Evolutionary conservation across 2,329 filamentous ascomycete species (phyloP), one percentile per base, ranked within the genome.

Genomic region (Nigrospora osmanthi): DNA sequence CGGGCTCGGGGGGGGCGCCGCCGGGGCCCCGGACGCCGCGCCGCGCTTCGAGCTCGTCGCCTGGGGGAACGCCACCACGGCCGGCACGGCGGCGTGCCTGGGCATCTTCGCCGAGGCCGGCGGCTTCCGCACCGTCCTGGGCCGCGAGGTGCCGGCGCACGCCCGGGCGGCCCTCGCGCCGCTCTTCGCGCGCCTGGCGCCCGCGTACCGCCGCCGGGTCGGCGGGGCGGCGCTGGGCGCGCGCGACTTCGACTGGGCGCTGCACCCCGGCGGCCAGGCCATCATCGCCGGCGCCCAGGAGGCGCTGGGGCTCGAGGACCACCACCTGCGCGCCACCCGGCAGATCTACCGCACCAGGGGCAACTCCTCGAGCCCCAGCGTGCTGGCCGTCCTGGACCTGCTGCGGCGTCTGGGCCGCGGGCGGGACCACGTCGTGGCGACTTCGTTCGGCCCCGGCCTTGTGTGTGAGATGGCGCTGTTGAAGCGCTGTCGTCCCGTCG

Each of bases 381-480:
- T 49, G 11, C 40, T 52, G 3, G 47, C 47, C 30, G 50, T 52
- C 4, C 38, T 52, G 9, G 50, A 52, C 15, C 41, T 42, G 38
- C 40, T 52, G 39, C 38, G 50, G 4, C 48, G 34, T 10, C 45
- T 42, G 46, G 50, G 45, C 3, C 42, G 39, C 2, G 48, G 50
- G 6, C 49, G 42, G 11, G 39, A 49, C 2, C 40, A 52, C 30
- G 50, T 52, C 11, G 50, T 47, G 4, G 42, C 46, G 17, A 46
- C 46, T 19, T 49, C 46, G 33, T 52, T 52, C 16, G 50, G 50
- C 2, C 50, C 50, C 1, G 50, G 50, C 4, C 31, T 52, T 17
- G 48, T 47, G 16, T 45, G 48, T 38, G 50, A 52, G 38, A 52
- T 52, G 50, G 50, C 49, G 36, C 47, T 47, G 2, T 44, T 51